Percentiles rank a stretch among this genome's conserved stretches.
These are phyloP conservation scores for Eudorina sp. DNA, from an alignment of 139 green algal species.

Conservation along the genomic window DNA sequence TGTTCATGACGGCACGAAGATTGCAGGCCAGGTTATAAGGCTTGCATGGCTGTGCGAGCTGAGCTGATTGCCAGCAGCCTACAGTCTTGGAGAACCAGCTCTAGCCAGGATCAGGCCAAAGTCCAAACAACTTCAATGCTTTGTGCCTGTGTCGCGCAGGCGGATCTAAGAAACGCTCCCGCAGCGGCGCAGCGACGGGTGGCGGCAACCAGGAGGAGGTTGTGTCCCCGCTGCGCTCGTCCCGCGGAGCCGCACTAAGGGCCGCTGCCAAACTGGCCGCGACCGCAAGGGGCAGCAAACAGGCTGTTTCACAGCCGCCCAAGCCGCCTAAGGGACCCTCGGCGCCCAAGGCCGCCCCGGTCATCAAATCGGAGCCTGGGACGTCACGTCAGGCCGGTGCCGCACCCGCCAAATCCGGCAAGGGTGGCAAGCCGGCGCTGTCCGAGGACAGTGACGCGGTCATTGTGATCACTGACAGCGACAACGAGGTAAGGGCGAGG, in stretches of 20 bases:
- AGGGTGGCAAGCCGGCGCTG: not conserved
- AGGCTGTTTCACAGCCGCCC: not conserved
- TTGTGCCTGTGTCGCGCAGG: too few relatives aligned
- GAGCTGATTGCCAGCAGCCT: too few relatives aligned
- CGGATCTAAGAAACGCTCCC: not conserved
- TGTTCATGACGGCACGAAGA: too few relatives aligned
- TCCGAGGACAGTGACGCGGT: not conserved
- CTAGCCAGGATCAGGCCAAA: too few relatives aligned
- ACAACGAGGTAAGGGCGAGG: too few relatives aligned
- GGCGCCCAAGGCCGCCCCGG: not conserved
- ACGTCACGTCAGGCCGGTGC: not conserved
- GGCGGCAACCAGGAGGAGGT: not conserved
- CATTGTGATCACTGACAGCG: not conserved
- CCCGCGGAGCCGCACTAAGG: not conserved
- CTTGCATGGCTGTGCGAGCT: too few relatives aligned
- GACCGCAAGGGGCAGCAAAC: not conserved
- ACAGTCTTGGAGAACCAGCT: too few relatives aligned
- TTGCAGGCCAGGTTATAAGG: too few relatives aligned
- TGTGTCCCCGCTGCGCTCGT: not conserved
- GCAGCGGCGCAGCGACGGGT: not conserved
- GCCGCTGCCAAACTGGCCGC: not conserved
- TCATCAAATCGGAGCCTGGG: slow-evolving; percentile 2
- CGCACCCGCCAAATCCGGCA: not conserved
- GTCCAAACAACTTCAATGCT: too few relatives aligned
- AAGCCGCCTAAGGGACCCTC: slow-evolving; percentile 28